Evolutionary conservation across 2,329 filamentous ascomycete genomes (phyloP).

Genomic region (Chaetomium strumarium): DNA sequence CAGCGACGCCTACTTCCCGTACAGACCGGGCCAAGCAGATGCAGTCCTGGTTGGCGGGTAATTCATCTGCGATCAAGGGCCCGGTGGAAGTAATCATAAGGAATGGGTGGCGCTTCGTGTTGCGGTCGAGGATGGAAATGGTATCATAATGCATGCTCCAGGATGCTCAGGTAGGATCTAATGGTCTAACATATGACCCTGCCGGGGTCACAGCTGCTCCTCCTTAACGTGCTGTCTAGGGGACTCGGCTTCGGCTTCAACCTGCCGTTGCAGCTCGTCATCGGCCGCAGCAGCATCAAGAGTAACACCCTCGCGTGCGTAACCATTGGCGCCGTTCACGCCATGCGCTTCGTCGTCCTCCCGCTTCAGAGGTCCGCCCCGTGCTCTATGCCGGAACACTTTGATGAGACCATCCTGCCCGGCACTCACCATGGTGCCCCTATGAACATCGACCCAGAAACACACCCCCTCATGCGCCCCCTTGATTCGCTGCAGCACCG

Average conservation of each 20-base stretch:
- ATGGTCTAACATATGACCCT: background rate
- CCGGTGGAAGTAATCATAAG: too few relatives aligned
- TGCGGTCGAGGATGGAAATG: background rate
- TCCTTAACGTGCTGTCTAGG: conserved; percentile 36
- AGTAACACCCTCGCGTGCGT: conserved; percentile 14
- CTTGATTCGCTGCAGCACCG: conserved; percentile 63
- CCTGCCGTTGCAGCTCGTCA: conserved; percentile 47
- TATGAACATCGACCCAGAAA: conserved; percentile 59
- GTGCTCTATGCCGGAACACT: conserved; percentile 38
- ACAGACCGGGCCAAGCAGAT: too few relatives aligned
- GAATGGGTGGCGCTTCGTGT: too few relatives aligned
- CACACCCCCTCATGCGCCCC: conserved; percentile 52
- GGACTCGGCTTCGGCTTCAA: conserved; percentile 35
- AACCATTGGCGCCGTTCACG: conserved; percentile 21
- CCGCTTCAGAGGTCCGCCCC: conserved; percentile 2
- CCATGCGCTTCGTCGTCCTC: conserved; percentile 7
- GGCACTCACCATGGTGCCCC: conserved; percentile 50
- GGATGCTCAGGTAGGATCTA: background rate
- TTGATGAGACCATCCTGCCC: conserved; percentile 50
- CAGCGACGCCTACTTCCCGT: too few relatives aligned
- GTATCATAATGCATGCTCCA: background rate
- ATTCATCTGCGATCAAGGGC: too few relatives aligned
- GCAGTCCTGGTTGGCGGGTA: too few relatives aligned
- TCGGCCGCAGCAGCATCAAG: conserved; percentile 41
- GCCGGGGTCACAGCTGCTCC: conserved; percentile 26